Percentiles rank a stretch among this genome's conserved stretches.
Evolutionary conservation across 1,139 yeast species (phyloP).

Genomic region (Debaryomyces nepalensis): DNA sequence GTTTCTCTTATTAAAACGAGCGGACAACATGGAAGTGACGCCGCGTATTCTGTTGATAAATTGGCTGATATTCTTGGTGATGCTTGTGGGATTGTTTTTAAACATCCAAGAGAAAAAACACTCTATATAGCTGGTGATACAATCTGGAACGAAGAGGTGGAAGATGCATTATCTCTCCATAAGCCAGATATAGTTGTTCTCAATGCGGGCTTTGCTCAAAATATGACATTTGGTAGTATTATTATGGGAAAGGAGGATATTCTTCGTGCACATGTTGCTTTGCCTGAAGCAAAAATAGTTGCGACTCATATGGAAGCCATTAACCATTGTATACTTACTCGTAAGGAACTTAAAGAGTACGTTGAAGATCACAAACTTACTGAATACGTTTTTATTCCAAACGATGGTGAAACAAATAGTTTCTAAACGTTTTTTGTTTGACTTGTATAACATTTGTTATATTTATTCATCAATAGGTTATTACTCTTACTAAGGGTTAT

Average conservation of each 20-base stretch:
- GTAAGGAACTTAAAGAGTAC: background rate
- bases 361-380: background rate
- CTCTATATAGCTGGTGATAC: background rate
- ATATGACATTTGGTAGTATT: background rate
- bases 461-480: background rate
- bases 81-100: background rate
- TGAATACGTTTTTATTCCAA: background rate
- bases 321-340: constrained; percentile 1
- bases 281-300: background rate
- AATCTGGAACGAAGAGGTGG: background rate
- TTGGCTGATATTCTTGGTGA: no score
- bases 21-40: no score
- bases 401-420: background rate
- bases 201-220: background rate
- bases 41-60: no score
- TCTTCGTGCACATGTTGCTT: background rate
- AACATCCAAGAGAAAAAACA: background rate
- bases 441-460: background rate
- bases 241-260: background rate
- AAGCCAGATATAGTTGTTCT: background rate
- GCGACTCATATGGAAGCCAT: background rate
- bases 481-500: no score
- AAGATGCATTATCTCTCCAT: background rate
- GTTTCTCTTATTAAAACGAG: no score
- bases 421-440: background rate